phyloP scores from a whole-genome alignment of 2,329 filamentous ascomycete species.

The Aspergillus pseudonomiae region DNA sequence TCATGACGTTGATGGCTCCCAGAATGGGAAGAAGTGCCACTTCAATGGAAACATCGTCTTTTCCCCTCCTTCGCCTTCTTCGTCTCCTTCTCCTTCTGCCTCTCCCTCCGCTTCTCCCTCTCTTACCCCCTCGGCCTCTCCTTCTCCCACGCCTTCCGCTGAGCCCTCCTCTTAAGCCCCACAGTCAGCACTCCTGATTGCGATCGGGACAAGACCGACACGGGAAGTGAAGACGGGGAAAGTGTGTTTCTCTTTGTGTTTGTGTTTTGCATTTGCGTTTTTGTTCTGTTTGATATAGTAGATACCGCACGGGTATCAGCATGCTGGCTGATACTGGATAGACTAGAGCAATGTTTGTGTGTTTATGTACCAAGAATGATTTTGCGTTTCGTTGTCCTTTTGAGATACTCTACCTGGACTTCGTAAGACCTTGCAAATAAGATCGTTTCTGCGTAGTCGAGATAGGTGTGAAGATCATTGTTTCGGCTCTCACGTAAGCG shows the following conservation, averaged over 20 bases:
- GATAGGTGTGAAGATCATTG: too few species aligned
- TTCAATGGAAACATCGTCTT: background rate
- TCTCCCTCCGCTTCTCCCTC: background rate
- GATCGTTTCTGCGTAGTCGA: too few species aligned
- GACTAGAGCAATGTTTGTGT: background rate
- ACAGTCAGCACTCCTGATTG: background rate
- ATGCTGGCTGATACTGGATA: background rate
- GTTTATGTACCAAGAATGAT: too few species aligned
- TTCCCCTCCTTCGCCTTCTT: background rate
- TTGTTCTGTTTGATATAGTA: background rate
- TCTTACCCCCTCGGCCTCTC: too few species aligned
- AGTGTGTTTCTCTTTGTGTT: background rate
- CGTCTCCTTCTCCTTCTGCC: background rate
- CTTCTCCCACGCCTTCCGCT: background rate
- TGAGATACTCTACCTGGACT: too few species aligned
- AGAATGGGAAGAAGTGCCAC: background rate
- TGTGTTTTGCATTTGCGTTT: background rate
- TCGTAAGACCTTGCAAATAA: too few species aligned
- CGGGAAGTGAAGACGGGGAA: background rate
- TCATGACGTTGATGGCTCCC: background rate
- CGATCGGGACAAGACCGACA: background rate
- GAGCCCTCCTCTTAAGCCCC: background rate
- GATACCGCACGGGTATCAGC: background rate
- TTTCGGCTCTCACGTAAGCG: too few species aligned
- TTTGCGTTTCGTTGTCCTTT: too few species aligned